Evolutionary conservation across 1,284 basidiomycete species (phyloP).

Genomic region (Ganoderma leucocontextum): DNA sequence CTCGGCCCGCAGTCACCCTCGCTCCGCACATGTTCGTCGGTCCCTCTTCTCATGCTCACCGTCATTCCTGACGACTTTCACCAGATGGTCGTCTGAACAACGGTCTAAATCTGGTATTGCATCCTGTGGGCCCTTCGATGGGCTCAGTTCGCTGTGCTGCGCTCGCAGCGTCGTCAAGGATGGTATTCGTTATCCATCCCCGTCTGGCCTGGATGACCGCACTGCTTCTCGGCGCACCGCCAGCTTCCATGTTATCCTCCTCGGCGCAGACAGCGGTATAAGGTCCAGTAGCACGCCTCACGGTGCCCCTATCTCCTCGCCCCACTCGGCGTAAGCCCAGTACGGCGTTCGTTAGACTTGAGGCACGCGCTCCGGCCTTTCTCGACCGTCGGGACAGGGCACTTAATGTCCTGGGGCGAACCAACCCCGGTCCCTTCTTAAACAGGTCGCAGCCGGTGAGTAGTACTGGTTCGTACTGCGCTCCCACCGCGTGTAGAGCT

Average conservation of each 20-base stretch:
- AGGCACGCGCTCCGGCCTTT: not conserved
- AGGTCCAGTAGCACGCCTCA: not conserved
- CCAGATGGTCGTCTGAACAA: not conserved
- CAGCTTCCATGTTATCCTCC: not conserved
- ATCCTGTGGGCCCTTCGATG: not conserved
- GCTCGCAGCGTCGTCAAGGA: not conserved
- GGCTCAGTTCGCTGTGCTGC: not conserved
- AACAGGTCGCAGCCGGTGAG: conserved; percentile 2
- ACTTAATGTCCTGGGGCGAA: not conserved
- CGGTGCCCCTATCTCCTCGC: not conserved
- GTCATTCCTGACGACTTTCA: not conserved
- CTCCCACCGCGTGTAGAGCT: not conserved
- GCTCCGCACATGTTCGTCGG: not conserved
- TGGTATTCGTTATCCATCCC: not conserved
- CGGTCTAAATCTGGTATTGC: not conserved
- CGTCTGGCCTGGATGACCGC: not conserved
- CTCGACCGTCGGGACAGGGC: not conserved
- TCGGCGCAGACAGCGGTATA: not conserved
- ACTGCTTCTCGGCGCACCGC: not conserved
- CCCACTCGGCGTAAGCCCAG: not conserved
- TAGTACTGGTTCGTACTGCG: conserved; percentile 1
- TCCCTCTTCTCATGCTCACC: not conserved
- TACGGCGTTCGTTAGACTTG: not conserved
- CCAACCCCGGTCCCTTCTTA: not conserved
- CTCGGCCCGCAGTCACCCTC: not conserved